phyloP scores from a whole-genome alignment of 2,329 filamentous ascomycete species.

The Apiospora hydei region DNA sequence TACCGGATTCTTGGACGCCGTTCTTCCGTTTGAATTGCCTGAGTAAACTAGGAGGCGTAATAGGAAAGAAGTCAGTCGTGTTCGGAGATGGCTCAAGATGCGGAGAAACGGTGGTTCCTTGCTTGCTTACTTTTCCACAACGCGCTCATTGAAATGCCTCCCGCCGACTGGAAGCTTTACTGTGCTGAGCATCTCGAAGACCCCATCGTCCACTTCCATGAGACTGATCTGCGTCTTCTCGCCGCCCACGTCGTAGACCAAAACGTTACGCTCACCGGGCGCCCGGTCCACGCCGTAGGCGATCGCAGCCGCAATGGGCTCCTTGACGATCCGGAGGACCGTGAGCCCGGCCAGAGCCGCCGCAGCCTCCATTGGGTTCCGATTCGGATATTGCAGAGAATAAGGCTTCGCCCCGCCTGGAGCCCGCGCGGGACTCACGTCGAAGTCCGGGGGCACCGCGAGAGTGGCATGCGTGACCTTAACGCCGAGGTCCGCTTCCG shows the following conservation, averaged over 20 bases:
- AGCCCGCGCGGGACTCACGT: background rate
- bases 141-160: background rate
- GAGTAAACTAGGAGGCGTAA: background rate
- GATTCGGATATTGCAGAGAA: background rate
- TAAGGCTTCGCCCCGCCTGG: background rate
- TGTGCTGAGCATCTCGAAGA: background rate
- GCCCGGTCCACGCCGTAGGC: background rate
- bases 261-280: background rate
- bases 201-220: background rate
- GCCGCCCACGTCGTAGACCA: constrained; percentile 2
- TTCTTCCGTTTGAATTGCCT: background rate
- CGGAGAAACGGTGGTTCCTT: background rate
- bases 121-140: background rate
- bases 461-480: background rate
- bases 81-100: background rate
- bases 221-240: background rate
- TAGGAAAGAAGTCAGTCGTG: background rate
- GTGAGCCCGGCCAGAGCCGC: background rate
- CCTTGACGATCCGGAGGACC: background rate
- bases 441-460: background rate
- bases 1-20: background rate
- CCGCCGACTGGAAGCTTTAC: background rate
- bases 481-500: background rate
- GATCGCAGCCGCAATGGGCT: background rate
- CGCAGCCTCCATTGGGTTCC: background rate